phyloP scores from a whole-genome alignment of 1,139 yeast species.

The Geotrichum aggregatum region DNA sequence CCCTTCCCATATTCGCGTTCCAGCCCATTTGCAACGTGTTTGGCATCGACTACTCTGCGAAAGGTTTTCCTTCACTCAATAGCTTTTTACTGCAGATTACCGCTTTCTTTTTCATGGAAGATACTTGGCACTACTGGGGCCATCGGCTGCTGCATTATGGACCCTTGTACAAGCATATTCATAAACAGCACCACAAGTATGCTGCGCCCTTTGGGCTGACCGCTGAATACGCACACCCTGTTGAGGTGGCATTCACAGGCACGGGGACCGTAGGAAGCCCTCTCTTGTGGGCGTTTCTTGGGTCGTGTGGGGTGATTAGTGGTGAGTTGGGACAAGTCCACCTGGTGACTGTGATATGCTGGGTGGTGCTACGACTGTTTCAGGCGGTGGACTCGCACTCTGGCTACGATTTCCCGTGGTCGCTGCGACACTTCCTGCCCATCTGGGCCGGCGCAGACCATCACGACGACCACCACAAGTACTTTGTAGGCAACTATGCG shows the following conservation, averaged over 20 bases:
- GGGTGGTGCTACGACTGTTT: constrained; percentile 84
- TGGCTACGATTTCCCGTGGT: constrained; percentile 96
- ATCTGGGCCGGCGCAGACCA: constrained; percentile 99
- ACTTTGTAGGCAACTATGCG: constrained; percentile 84
- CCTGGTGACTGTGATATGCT: constrained; percentile 72
- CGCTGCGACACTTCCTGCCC: constrained; percentile 83
- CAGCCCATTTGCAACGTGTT: constrained; percentile 79
- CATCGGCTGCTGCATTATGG: constrained; percentile 87
- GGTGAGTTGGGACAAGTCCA: constrained; percentile 58
- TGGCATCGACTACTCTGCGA: constrained; percentile 66
- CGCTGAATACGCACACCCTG: constrained; percentile 95
- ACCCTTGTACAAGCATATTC: constrained; percentile 80
- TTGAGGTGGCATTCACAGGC: constrained; percentile 85
- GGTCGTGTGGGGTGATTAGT: constrained; percentile 42
- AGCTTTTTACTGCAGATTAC: constrained; percentile 62
- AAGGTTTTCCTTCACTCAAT: constrained; percentile 67
- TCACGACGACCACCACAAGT: constrained; percentile 94
- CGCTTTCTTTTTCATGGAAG: constrained; percentile 78
- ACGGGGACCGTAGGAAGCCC: constrained; percentile 95
- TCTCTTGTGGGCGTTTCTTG: constrained; percentile 52
- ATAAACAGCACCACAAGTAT: constrained; percentile 93
- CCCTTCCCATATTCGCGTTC: constrained; percentile 92
- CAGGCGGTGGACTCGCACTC: constrained; percentile 97
- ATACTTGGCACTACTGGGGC: constrained; percentile 93
- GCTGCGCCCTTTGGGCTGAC: constrained; percentile 96